phyloP scores from a whole-genome alignment of 495 filamentous ascomycete species.

The Jackrogersella minutella region DNA sequence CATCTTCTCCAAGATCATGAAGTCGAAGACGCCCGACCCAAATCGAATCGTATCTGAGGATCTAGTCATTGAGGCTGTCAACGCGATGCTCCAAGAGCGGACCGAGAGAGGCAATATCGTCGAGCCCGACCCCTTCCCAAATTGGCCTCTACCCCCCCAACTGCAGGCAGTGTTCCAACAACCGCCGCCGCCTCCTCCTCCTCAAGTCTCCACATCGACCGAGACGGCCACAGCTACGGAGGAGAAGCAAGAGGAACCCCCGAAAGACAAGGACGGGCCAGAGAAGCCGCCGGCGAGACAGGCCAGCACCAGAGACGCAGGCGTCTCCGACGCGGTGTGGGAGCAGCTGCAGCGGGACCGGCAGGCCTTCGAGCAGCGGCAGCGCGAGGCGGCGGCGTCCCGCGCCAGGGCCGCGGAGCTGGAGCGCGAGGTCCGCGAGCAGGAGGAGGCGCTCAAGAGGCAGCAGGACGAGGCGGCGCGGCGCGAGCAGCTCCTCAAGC shows the following conservation, averaged over 20 bases:
- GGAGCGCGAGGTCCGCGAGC: slow-evolving; percentile 25
- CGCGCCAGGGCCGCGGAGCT: slow-evolving; percentile 39
- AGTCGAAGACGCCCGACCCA: slow-evolving; percentile 36
- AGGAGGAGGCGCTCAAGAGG: slow-evolving; percentile 38
- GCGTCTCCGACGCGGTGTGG: slow-evolving; percentile 70
- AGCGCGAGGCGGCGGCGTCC: slow-evolving; percentile 19
- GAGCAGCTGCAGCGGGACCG: slow-evolving; percentile 62
- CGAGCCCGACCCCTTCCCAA: background rate
- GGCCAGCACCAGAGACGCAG: slow-evolving; percentile 54
- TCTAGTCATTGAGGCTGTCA: slow-evolving; percentile 48
- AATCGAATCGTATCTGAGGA: slow-evolving; percentile 43
- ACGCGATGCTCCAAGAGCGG: slow-evolving; percentile 58
- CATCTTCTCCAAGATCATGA: slow-evolving; percentile 58
- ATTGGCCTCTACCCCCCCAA: background rate
- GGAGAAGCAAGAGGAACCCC: slow-evolving; percentile 5
- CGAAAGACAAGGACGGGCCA: background rate
- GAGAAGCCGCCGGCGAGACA: background rate
- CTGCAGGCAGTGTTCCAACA: slow-evolving; percentile 2
- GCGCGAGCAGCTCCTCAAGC: slow-evolving; percentile 23
- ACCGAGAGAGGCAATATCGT: slow-evolving; percentile 28
- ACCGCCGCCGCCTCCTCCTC: slow-evolving; percentile 23
- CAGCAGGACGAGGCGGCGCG: slow-evolving; percentile 33
- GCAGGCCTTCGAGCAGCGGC: slow-evolving; percentile 43
- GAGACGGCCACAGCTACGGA: slow-evolving; percentile 12
- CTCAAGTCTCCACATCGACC: slow-evolving; percentile 9